phyloP scores from a whole-genome alignment of 768 basidiomycete species.

The Phylloporus sp. region DNA sequence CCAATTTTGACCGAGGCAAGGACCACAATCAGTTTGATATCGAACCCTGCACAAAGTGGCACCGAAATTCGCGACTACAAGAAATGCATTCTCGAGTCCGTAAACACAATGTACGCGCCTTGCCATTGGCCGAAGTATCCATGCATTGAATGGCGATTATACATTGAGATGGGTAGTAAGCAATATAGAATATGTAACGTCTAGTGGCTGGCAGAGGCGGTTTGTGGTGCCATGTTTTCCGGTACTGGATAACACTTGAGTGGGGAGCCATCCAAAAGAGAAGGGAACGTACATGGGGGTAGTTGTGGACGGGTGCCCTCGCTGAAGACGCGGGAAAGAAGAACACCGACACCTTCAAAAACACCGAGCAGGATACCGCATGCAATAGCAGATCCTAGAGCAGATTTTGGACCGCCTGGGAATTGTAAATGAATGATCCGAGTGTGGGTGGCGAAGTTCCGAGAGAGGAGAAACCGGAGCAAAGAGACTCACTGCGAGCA shows the following conservation, averaged over 20 bases:
- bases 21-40: conserved; percentile 5
- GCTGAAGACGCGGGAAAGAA: conserved; percentile 84
- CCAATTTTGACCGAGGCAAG: conserved; percentile 5
- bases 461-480: background rate
- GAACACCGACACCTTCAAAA: conserved; percentile 92
- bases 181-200: conserved; percentile 35
- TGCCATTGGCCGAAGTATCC: conserved; percentile 25
- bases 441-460: background rate
- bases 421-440: conserved; percentile 6
- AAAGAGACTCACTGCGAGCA: conserved; percentile 70
- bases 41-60: conserved; percentile 1
- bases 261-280: background rate
- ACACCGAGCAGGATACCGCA: conserved; percentile 96
- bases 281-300: conserved; percentile 60
- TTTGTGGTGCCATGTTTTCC: conserved; percentile 51
- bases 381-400: conserved; percentile 88
- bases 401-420: conserved; percentile 87
- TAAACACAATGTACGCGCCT: conserved; percentile 16
- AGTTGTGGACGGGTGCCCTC: conserved; percentile 77
- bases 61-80: background rate
- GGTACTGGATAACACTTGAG: conserved; percentile 41
- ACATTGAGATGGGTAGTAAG: conserved; percentile 34
- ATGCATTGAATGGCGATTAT: conserved; percentile 36
- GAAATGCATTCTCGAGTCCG: background rate
- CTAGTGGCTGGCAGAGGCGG: conserved; percentile 47